phyloP scores from a whole-genome alignment of 2,329 filamentous ascomycete genomes.

The Fusarium veterinarium region DNA sequence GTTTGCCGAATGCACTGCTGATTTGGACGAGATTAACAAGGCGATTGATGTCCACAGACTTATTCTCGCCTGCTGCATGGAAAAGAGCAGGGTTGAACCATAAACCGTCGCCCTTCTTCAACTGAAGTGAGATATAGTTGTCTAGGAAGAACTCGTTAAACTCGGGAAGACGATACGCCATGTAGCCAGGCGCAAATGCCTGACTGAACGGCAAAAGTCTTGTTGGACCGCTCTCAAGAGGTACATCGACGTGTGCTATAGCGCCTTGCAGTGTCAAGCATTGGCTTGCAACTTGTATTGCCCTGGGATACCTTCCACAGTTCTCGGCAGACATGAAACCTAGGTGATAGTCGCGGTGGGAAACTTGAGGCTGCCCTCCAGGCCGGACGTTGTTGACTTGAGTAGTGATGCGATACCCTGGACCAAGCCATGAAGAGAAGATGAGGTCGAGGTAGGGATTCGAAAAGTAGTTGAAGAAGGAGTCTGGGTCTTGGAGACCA shows the following conservation, averaged over 20 bases:
- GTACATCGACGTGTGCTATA: constrained; percentile 71
- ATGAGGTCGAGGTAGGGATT: constrained; percentile 68
- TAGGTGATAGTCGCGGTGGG: constrained; percentile 73
- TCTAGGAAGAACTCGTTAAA: constrained; percentile 66
- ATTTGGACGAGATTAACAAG: constrained; percentile 72
- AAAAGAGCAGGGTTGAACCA: constrained; percentile 74
- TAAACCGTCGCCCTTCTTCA: constrained; percentile 67
- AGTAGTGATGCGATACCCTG: constrained; percentile 68
- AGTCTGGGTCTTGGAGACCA: constrained; percentile 60
- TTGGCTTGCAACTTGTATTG: constrained; percentile 65
- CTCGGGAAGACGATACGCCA: constrained; percentile 65
- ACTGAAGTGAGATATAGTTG: constrained; percentile 63
- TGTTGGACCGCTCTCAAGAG: constrained; percentile 68
- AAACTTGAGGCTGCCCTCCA: constrained; percentile 66
- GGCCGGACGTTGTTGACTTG: constrained; percentile 73
- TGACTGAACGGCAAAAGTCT: constrained; percentile 71
- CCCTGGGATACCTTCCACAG: constrained; percentile 61
- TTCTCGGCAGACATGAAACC: constrained; percentile 67
- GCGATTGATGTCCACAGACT: constrained; percentile 58
- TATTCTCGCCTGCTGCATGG: constrained; percentile 71
- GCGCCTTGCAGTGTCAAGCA: constrained; percentile 72
- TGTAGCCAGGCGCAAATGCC: constrained; percentile 65
- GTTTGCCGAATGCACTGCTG: constrained; percentile 70
- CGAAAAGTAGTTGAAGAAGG: constrained; percentile 68
- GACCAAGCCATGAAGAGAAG: constrained; percentile 68